Percentiles rank a stretch among this genome's conserved stretches.
These are phyloP conservation scores for Scopulariopsis brevicaulis DNA, from an alignment of 2,329 filamentous ascomycete genomes.

Conservation along the genomic window DNA sequence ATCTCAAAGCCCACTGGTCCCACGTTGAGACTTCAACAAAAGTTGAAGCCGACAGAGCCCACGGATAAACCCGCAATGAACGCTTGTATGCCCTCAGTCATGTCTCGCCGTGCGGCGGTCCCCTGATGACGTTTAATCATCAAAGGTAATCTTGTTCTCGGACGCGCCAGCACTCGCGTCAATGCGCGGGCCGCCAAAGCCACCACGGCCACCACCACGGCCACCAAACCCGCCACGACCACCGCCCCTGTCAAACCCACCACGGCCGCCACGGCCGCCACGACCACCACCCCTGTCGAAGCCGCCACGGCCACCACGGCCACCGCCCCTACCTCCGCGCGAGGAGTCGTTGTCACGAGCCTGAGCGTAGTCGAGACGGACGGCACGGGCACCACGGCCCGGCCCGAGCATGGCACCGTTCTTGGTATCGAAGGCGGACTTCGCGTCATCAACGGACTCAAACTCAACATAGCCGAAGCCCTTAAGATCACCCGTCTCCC, in stretches of 20 bases:
- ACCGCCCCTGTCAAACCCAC: slow-evolving; percentile 32
- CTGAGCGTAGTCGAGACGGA: slow-evolving; percentile 75
- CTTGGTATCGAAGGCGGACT: slow-evolving; percentile 57
- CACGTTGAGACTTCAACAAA: slow-evolving; percentile 18
- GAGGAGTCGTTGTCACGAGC: slow-evolving; percentile 42
- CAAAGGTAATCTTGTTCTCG: slow-evolving; percentile 63
- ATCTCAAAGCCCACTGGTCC: slow-evolving; percentile 40
- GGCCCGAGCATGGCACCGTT: slow-evolving; percentile 52
- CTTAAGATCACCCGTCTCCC: slow-evolving; percentile 74
- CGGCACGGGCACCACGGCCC: slow-evolving; percentile 58
- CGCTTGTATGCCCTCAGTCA: slow-evolving; percentile 16
- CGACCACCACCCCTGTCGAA: slow-evolving; percentile 39
- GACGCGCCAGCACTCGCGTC: slow-evolving; percentile 38
- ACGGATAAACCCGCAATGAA: slow-evolving; percentile 29
- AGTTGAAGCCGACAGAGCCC: slow-evolving; percentile 35
- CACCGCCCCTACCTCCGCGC: slow-evolving; percentile 39
- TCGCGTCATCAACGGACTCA: slow-evolving; percentile 71
- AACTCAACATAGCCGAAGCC: slow-evolving; percentile 90
- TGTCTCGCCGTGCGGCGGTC: slow-evolving; percentile 15
- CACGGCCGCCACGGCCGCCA: slow-evolving; percentile 36
- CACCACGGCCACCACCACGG: slow-evolving; percentile 31
- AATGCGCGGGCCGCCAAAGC: slow-evolving; percentile 23
- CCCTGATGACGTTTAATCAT: slow-evolving; percentile 15
- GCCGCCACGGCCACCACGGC: slow-evolving; percentile 39
- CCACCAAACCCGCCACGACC: slow-evolving; percentile 38